A percentile compares a stretch with the other conserved stretches of the same genome.
These are phyloP conservation scores for Entomortierella chlamydospora DNA, from an alignment of 192 early-diverging fungal genomes.

Conservation along the genomic window DNA sequence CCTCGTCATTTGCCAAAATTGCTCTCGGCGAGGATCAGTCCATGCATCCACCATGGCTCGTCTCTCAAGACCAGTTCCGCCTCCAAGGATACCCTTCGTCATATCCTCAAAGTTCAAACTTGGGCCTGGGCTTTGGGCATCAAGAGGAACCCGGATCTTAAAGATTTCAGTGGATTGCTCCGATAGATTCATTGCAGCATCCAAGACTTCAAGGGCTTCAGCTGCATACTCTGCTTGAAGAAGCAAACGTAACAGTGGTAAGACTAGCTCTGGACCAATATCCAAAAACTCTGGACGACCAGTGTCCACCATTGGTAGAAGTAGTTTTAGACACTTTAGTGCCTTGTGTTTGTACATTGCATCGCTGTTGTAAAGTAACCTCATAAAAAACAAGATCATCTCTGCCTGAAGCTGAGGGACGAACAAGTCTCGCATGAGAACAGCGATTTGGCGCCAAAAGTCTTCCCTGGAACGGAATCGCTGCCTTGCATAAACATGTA, in stretches of 20 bases:
- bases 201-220: conserved; percentile 79
- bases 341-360: conserved; percentile 71
- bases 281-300: conserved; percentile 51
- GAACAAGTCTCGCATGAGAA: conserved; percentile 69
- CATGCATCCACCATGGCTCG: conserved; percentile 24
- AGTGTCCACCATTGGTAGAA: conserved; percentile 69
- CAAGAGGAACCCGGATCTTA: conserved; percentile 46
- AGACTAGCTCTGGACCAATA: conserved; percentile 72
- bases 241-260: conserved; percentile 72
- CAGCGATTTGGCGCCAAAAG: conserved; percentile 77
- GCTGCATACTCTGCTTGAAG: conserved; percentile 72
- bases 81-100: conserved; percentile 52
- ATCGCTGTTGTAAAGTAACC: conserved; percentile 71
- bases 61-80: conserved; percentile 47
- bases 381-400: conserved; percentile 70
- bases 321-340: conserved; percentile 71
- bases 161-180: conserved; percentile 48
- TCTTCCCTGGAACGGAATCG: conserved; percentile 77
- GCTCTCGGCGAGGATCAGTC: conserved; percentile 29
- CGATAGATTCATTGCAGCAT: conserved; percentile 66
- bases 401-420: conserved; percentile 69
- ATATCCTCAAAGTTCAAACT: conserved; percentile 51
- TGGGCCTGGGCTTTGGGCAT: conserved; percentile 31
- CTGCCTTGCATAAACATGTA: conserved; percentile 72
- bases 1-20: conserved; percentile 51